Base-by-base conservation (phyloP, 2,329 filamentous ascomycete genomes). In the Penicillium sp. region DNA sequence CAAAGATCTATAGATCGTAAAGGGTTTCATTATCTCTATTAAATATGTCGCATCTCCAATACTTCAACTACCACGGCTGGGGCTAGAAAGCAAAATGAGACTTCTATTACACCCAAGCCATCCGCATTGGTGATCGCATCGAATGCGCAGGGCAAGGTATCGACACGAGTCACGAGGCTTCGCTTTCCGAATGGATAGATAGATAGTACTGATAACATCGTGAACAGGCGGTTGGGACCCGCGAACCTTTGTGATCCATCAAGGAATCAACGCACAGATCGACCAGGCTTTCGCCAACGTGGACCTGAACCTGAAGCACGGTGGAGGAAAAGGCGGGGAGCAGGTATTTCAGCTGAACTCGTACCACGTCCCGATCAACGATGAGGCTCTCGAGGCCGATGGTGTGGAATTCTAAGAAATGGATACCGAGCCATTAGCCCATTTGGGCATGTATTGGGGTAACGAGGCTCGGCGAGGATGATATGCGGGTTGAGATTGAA, bases 401-500 rank as follows among this genome's bases (percentile, higher is more conserved):
- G 75, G 72, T 79, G 2, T 57, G 76, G 36, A 79, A 82, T 49
- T 76, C 85, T 43, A 71, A 71, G 56, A 79, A 79, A 61, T 83
- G 78, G 70, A 79, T 82, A 71, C 82, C 82, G 0, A 65, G 80
- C 33, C 82, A 86, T 62, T 66, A 78, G 58, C 83, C 83, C 0
- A 72, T 83, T 1, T 83, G 81, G 81, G 86, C 83, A 0, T 75
- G 71, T 56, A 71, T 86, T 15, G 83, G 80, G 0, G 83, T 86
- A 1, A 63, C 72, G 1, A 63, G 72, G 35, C 66, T 87, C 7
- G 83, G 73, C 0, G 68, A 75, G 55, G 75, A 78, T 29, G 77
- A 75, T 33, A 87, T 87, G 84, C 68, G 74, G 23, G 77, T 87
- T 3, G 84, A 87, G 72, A 82, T 87, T 68, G 84, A 87, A 68